phyloP scores from a whole-genome alignment of 768 basidiomycete genomes.

The Boletus edulis region DNA sequence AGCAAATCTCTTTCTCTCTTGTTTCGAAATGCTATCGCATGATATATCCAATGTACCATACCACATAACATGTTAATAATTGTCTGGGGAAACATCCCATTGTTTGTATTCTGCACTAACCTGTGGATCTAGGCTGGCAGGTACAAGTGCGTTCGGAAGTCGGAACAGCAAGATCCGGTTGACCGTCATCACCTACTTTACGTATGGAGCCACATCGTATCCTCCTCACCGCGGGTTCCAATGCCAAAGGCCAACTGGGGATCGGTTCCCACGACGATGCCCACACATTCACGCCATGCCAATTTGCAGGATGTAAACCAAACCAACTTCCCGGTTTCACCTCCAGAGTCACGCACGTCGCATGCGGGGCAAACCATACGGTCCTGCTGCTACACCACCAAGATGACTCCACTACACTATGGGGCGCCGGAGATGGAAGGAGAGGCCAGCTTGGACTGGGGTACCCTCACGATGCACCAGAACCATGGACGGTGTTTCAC shows the following conservation, averaged over 20 bases:
- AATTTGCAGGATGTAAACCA: slow-evolving; percentile 26
- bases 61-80: slow-evolving; percentile 1
- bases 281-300: slow-evolving; percentile 37
- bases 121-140: no score
- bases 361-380: slow-evolving; percentile 79
- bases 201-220: neutral
- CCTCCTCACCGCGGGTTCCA: slow-evolving; percentile 47
- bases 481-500: slow-evolving; percentile 40
- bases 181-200: no score
- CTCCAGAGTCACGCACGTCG: slow-evolving; percentile 46
- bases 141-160: neutral
- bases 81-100: neutral
- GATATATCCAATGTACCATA: slow-evolving; percentile 23
- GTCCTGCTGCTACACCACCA: slow-evolving; percentile 53
- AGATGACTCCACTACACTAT: slow-evolving; percentile 44
- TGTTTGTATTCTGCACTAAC: no score
- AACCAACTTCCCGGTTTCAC: slow-evolving; percentile 25
- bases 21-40: slow-evolving; percentile 6
- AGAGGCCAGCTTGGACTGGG: slow-evolving; percentile 68
- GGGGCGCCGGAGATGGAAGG: slow-evolving; percentile 73
- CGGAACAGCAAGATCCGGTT: neutral
- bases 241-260: slow-evolving; percentile 47
- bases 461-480: slow-evolving; percentile 18
- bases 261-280: slow-evolving; percentile 39
- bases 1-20: slow-evolving; percentile 9